Evolutionary conservation across 768 basidiomycete genomes (phyloP), one percentile per base, ranked within the genome.

Genomic region (Naganishia friedmannii): DNA sequence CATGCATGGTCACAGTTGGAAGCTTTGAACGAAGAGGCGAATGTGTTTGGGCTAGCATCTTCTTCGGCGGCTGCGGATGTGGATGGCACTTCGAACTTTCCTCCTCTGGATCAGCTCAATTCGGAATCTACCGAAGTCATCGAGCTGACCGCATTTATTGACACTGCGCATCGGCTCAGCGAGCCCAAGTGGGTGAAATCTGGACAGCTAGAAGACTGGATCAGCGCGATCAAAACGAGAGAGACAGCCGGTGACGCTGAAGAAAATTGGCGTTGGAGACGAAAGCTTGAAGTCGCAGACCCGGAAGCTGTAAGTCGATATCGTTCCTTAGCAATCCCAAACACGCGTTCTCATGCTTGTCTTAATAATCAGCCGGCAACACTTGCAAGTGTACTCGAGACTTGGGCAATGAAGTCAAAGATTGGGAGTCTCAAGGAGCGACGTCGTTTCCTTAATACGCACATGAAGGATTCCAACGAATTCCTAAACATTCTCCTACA

Each of bases 141-240:
- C 74, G 73, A 69, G 26, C 83, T 96, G 55, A 76, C 86, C 12
- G 88, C 90, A 28, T 86, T 92, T 82, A 86, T 98, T 72, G 95
- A 99, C 80, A 90, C 87, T 68, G 87, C 86, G 37, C 87, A 90
- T 69, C 96, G 96, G 0, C 82, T 98, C 39, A 93, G 93, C 19
- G 93, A 97, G 79, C 93, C 96, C 8, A 90, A 92, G 79, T 99
- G 95, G 96, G 92, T 93, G 45, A 92, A 93, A 80, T 89, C 90
- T 9, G 95, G 95, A 34, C 91, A 94, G 77, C 87, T 94, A 28
- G 92, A 95, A 75, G 93, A 93, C 46, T 98, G 94, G 94, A 66
- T 81, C 58, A 57, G 53, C 82, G 92, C 75, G 87, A 78, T 53
- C 74, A 77, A 71, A 68, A 74, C 65, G 68, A 76, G 70, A 1